Percentiles rank a stretch among this genome's conserved stretches.
Evolutionary conservation across 768 basidiomycete genomes (phyloP).

Genomic region (Rickenella mellea): DNA sequence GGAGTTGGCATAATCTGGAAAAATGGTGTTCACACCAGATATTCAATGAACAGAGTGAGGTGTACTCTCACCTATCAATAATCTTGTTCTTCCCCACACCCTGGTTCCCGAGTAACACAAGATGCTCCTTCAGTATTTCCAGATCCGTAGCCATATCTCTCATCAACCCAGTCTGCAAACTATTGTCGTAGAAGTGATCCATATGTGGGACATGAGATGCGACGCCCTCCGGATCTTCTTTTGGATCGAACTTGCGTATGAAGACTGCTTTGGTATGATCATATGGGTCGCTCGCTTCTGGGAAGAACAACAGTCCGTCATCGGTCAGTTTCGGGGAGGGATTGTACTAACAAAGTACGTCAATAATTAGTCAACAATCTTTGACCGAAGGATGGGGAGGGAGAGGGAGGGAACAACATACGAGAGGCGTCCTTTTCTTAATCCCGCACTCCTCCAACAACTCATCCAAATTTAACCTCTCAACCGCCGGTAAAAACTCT

Average conservation of each 20-base stretch:
- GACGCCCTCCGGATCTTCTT: slow-evolving; percentile 43
- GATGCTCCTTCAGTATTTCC: slow-evolving; percentile 51
- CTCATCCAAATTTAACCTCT: slow-evolving; percentile 42
- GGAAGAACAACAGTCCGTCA: slow-evolving; percentile 33
- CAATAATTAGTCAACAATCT: slow-evolving; percentile 6
- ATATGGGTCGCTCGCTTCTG: slow-evolving; percentile 27
- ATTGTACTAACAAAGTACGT: slow-evolving; percentile 32
- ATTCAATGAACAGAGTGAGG: background rate
- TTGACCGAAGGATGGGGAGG: background rate
- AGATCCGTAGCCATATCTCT: slow-evolving; percentile 54
- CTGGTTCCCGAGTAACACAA: slow-evolving; percentile 61
- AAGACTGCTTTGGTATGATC: slow-evolving; percentile 20
- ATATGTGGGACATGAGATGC: slow-evolving; percentile 55
- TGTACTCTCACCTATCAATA: slow-evolving; percentile 39
- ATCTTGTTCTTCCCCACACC: slow-evolving; percentile 70
- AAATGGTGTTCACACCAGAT: background rate
- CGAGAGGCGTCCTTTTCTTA: slow-evolving; percentile 28
- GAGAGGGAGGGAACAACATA: slow-evolving; percentile 20
- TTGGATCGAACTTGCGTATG: slow-evolving; percentile 41
- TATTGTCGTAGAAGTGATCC: slow-evolving; percentile 66
- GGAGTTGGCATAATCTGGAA: slow-evolving; percentile 46
- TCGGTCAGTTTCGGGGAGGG: slow-evolving; percentile 33
- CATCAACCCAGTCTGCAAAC: slow-evolving; percentile 58
- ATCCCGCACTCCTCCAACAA: slow-evolving; percentile 44
- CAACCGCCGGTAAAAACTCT: slow-evolving; percentile 53